Percentiles rank a stretch among this genome's conserved stretches.
phyloP scores from a whole-genome alignment of 139 green algal genomes.

The Micractinium sp. region DNA sequence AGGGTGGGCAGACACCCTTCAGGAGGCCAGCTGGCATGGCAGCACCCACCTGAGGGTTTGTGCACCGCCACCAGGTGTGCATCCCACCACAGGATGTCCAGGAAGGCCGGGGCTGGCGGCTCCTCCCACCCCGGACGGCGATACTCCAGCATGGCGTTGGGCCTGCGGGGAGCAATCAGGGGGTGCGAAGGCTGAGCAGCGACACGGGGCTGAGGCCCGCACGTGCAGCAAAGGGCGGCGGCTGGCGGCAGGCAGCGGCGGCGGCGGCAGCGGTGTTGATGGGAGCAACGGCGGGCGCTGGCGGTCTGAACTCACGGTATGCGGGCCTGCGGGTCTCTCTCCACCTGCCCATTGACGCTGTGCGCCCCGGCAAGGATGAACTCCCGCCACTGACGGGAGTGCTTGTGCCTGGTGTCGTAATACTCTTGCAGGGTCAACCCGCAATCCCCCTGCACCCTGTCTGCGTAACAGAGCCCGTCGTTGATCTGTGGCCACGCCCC shows the following conservation, averaged over 20 bases:
- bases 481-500: neutral
- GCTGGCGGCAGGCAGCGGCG: neutral
- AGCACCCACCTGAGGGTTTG: conserved; percentile 52
- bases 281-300: neutral
- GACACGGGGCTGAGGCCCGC: neutral
- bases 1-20: no score
- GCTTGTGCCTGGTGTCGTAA: neutral
- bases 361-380: neutral
- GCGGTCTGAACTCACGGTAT: neutral
- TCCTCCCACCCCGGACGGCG: conserved; percentile 39
- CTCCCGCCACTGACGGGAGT: neutral
- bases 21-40: no score
- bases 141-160: neutral
- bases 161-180: neutral
- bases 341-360: neutral
- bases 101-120: conserved; percentile 30
- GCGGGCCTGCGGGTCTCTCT: neutral
- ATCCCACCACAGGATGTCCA: conserved; percentile 58
- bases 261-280: neutral
- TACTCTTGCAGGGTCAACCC: neutral
- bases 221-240: neutral
- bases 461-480: neutral
- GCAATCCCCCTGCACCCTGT: neutral
- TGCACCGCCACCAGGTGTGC: conserved; percentile 50
- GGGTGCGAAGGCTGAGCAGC: neutral